Evolutionary conservation across 495 filamentous ascomycete genomes (phyloP), one percentile per base, ranked within the genome.

Genomic region (Neurospora discreta): DNA sequence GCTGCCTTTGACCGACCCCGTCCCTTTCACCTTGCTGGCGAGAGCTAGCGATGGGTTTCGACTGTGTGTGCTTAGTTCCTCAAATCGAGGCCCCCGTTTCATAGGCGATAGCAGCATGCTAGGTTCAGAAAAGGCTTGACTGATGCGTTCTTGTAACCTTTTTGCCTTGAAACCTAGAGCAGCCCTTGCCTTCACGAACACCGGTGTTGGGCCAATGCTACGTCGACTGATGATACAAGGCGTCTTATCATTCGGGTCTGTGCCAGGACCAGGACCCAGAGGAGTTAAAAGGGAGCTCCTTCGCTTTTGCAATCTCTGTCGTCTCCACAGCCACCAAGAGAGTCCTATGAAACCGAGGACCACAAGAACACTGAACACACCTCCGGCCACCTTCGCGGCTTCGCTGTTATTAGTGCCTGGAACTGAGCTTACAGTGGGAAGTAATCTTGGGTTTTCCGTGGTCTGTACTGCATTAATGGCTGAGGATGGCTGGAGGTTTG

Each of bases 361-460:
- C 18, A 82, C 80, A 13, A 86, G 76, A 5, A 82, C 82, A 15
- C 85, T 86, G n/a, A 86, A 74, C 26, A 87, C 85, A 7, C 85
- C 84, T 10, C 80, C 85, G 4, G 84, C 83, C 43, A 88, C 79
- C 16, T 81, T 81, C 52, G 81, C 75, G 15, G 52, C 52, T 65
- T 65, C 52, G 15, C 52, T 65, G 26, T 77, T 74, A 67, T 74
- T 75, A 38, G 71, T 44, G 36, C 68, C 68, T 23, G 74, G 68
- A 15, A 72, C 69, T 20, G 75, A 26, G 68, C 72, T 74, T 41
- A 74, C 69, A 10, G 68, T 41, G 20, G 74, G 70, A 73, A 78
- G 73, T 39, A 71, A 71, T 3, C 73, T 72, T 0, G 72, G 70
- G 15, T 74, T 74, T 23, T 68, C 72, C 13, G 77, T 74, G 70